Percentiles rank a stretch among this genome's conserved stretches.
Evolutionary conservation across 192 early-diverging fungal genomes (phyloP).

Genomic region (Rhizophagus clarus): DNA sequence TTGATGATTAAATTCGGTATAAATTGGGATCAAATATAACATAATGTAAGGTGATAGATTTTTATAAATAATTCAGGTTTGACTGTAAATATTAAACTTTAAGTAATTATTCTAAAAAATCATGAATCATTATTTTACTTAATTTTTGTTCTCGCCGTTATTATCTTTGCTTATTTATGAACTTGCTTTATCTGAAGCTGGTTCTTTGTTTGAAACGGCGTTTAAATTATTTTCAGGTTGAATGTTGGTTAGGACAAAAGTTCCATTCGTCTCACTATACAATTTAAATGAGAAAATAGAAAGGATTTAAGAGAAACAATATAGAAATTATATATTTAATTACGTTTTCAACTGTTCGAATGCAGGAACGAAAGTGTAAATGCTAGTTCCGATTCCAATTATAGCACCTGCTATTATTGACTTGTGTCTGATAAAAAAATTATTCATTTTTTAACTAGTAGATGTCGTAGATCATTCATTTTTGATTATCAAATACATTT

Average conservation of each 20-base stretch:
- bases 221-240: neutral
- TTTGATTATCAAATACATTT: too few relatives aligned
- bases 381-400: neutral
- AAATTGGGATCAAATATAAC: too few relatives aligned
- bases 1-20: neutral
- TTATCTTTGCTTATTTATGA: neutral
- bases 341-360: constrained; percentile 12
- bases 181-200: neutral
- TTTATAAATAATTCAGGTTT: neutral
- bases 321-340: neutral
- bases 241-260: neutral
- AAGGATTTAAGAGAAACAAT: neutral
- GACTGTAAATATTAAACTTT: neutral
- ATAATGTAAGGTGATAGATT: too few relatives aligned
- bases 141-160: neutral
- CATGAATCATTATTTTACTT: neutral
- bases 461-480: too few relatives aligned
- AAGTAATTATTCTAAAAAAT: neutral
- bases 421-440: neutral
- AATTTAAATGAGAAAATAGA: neutral
- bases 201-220: neutral
- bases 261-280: neutral
- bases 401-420: constrained; percentile 4
- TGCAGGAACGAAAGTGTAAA: neutral
- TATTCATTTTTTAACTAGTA: neutral